Evolutionary conservation across 1,284 basidiomycete species (phyloP).

Genomic region (Chondrostereum purpureum): DNA sequence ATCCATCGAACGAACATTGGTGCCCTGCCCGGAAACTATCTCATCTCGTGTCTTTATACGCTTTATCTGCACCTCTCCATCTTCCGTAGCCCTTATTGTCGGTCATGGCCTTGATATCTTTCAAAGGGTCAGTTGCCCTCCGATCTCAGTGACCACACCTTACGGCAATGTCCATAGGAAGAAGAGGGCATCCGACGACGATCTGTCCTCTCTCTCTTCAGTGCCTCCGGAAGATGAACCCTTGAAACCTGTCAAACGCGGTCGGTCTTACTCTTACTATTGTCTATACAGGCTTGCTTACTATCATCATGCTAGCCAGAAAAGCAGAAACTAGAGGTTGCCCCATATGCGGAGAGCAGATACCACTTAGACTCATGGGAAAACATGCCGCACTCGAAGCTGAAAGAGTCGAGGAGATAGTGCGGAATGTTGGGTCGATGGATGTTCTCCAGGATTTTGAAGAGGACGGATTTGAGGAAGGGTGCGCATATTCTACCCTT

Average conservation of each 20-base stretch:
- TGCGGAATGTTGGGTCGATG: slow-evolving; percentile 50
- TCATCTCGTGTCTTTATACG: background rate
- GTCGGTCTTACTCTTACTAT: background rate
- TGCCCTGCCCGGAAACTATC: background rate
- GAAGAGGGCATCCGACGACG: background rate
- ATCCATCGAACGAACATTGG: background rate
- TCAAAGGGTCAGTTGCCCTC: background rate
- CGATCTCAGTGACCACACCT: background rate
- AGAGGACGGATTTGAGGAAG: slow-evolving; percentile 8
- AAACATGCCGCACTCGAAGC: slow-evolving; percentile 59
- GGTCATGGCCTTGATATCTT: background rate
- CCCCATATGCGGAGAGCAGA: slow-evolving; percentile 63
- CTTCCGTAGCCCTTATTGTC: background rate
- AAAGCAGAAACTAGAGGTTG: slow-evolving; percentile 67
- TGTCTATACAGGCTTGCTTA: background rate
- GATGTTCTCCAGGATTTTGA: slow-evolving; percentile 31
- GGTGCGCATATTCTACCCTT: slow-evolving; percentile 7
- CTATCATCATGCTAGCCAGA: slow-evolving; percentile 37
- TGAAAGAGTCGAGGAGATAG: slow-evolving; percentile 60
- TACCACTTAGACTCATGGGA: slow-evolving; percentile 61
- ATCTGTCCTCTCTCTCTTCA: background rate
- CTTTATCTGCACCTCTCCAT: background rate
- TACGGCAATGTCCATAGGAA: background rate
- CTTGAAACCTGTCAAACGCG: background rate
- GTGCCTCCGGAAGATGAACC: background rate